These are phyloP conservation scores for Scheffersomyces titani DNA, from an alignment of 1,139 yeast genomes.

Conservation along the genomic window DNA sequence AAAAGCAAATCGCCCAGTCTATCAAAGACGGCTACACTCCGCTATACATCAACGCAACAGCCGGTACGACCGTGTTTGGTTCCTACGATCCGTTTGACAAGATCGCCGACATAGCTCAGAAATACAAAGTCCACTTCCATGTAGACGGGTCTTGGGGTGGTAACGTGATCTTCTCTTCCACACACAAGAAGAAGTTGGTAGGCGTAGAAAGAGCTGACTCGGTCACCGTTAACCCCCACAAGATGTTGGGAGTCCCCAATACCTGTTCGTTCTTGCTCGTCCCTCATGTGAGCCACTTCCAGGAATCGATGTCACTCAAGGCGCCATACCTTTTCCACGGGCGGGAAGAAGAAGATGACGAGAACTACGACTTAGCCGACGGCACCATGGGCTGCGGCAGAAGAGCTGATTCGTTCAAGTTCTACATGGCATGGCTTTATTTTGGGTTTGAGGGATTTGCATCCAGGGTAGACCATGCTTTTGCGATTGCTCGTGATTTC, in stretches of 20 bases:
- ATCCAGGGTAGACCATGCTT: conserved; percentile 72
- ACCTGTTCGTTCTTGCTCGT: conserved; percentile 80
- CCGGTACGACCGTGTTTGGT: conserved; percentile 89
- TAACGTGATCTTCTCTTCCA: conserved; percentile 66
- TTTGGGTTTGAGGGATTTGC: conserved; percentile 65
- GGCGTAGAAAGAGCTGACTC: conserved; percentile 75
- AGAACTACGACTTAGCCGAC: conserved; percentile 78
- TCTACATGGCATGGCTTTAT: conserved; percentile 80
- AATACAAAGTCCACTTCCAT: conserved; percentile 69
- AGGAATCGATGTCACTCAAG: conserved; percentile 68
- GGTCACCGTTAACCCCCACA: conserved; percentile 85
- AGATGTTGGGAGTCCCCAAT: conserved; percentile 87
- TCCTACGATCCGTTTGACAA: conserved; percentile 70
- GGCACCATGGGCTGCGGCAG: conserved; percentile 95
- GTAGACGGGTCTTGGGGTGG: conserved; percentile 96
- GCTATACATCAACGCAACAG: conserved; percentile 76
- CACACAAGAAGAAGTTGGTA: conserved; percentile 46
- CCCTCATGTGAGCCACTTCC: conserved; percentile 68
- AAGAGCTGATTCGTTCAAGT: conserved; percentile 77
- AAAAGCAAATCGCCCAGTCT: conserved; percentile 44
- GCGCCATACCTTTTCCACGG: conserved; percentile 87
- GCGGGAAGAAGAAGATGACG: conserved; percentile 46
- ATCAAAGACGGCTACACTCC: conserved; percentile 63
- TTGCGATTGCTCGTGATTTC: conserved; percentile 60
- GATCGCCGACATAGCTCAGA: conserved; percentile 55